Evolutionary conservation across 352 stramenopile species (phyloP).

Genomic region (Phytopythium kandeliae): DNA sequence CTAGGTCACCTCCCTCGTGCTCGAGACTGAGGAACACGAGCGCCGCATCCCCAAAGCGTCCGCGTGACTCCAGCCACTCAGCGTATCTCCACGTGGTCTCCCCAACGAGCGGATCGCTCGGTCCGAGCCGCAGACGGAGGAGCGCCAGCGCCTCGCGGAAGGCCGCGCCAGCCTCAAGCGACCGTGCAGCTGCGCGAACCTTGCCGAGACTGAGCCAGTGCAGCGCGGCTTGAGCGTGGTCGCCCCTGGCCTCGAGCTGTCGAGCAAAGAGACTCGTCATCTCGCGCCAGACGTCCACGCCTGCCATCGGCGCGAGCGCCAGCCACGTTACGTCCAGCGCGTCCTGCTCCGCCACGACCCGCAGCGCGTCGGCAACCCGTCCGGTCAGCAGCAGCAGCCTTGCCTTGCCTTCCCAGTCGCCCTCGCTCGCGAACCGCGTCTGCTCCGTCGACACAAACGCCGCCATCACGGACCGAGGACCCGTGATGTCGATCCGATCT

Average conservation of each 20-base stretch:
- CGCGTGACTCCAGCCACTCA: constrained; percentile 27
- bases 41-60: constrained; percentile 24
- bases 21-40: constrained; percentile 20
- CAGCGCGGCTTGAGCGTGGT: constrained; percentile 50
- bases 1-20: not conserved
- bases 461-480: not conserved
- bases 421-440: constrained; percentile 16
- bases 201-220: constrained; percentile 60
- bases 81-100: constrained; percentile 34
- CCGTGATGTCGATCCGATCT: too few species aligned
- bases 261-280: constrained; percentile 54
- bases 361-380: constrained; percentile 47
- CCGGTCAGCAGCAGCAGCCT: constrained; percentile 46
- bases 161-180: constrained; percentile 27
- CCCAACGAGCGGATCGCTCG: constrained; percentile 29
- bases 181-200: constrained; percentile 35
- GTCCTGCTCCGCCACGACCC: constrained; percentile 43
- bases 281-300: constrained; percentile 65
- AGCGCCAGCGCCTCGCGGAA: constrained; percentile 59
- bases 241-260: constrained; percentile 37
- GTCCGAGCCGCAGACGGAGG: constrained; percentile 32
- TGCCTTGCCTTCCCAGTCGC: constrained; percentile 49
- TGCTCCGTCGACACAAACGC: constrained; percentile 16
- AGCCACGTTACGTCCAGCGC: constrained; percentile 46
- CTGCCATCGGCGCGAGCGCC: constrained; percentile 66